These are phyloP conservation scores for Apiosordaria backusii DNA, from an alignment of 495 filamentous ascomycete species.

Conservation along the genomic window DNA sequence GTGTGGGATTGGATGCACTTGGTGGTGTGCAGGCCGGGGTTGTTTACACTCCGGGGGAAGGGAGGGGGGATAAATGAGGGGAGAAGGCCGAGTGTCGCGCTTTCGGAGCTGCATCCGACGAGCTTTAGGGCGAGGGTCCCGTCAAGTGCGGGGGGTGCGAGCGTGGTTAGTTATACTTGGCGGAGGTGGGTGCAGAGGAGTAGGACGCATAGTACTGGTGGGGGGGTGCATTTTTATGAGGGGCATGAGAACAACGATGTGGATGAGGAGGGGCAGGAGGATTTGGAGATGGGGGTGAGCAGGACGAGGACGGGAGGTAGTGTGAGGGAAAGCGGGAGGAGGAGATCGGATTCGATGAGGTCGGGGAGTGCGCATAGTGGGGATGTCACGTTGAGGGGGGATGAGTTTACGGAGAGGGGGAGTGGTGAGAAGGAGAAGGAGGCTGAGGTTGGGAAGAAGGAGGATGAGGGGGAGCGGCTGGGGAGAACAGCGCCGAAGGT, in stretches of 20 bases:
- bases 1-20: constrained; percentile 28
- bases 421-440: background rate
- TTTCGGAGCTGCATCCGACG: background rate
- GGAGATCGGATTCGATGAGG: background rate
- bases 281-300: background rate
- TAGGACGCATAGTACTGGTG: constrained; percentile 5
- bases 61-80: background rate
- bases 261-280: background rate
- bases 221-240: background rate
- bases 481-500: background rate
- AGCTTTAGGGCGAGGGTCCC: constrained; percentile 12
- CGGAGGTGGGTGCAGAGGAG: constrained; percentile 17
- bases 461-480: background rate
- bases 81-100: background rate
- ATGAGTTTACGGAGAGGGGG: constrained; percentile 8
- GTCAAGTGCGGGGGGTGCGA: background rate
- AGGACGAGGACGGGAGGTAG: constrained; percentile 3
- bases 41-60: background rate
- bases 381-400: constrained; percentile 13
- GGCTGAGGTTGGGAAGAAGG: background rate
- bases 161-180: constrained; percentile 18
- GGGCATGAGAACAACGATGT: constrained; percentile 1
- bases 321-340: background rate
- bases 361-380: background rate
- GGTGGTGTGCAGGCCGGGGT: constrained; percentile 6